Conservation (phyloP, 306 rosid genomes). For the Gillenia trifoliata region DNA sequence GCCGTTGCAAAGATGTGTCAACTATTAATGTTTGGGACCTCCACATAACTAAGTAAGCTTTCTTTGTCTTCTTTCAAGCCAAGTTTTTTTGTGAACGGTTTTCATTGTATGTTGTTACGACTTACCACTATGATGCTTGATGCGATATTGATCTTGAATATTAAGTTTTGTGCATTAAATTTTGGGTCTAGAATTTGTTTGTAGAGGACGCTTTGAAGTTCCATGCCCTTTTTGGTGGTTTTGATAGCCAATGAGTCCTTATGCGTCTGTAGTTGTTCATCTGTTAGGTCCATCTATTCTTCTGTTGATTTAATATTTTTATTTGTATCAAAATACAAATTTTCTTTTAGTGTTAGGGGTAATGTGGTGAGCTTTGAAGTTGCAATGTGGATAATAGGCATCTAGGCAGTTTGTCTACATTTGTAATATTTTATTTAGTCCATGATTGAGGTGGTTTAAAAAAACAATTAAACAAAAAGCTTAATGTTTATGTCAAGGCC, state of each 20-base stretch:
- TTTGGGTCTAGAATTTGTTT: neutral
- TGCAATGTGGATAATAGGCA: neutral
- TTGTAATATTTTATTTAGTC: neutral
- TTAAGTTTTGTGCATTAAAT: neutral
- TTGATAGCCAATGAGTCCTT: neutral
- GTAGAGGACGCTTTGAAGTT: neutral
- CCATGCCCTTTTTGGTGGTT: neutral
- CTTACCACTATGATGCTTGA: neutral
- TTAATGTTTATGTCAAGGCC: neutral
- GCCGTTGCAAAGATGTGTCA: slow-evolving; percentile 73
- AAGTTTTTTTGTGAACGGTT: neutral
- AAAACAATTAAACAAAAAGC: neutral
- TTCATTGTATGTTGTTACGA: neutral
- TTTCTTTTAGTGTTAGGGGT: neutral
- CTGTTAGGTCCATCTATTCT: neutral
- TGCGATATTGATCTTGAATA: neutral
- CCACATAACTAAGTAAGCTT: slow-evolving; percentile 69
- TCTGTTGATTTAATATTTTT: neutral
- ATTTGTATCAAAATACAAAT: neutral
- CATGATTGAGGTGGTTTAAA: neutral
- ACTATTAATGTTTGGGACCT: slow-evolving; percentile 73
- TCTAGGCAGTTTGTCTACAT: neutral
- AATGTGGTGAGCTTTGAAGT: neutral
- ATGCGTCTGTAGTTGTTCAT: neutral
- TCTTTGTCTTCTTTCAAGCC: neutral